Conservation (phyloP, 2,329 filamentous ascomycete species). For the Albophoma yamanashiensis region DNA sequence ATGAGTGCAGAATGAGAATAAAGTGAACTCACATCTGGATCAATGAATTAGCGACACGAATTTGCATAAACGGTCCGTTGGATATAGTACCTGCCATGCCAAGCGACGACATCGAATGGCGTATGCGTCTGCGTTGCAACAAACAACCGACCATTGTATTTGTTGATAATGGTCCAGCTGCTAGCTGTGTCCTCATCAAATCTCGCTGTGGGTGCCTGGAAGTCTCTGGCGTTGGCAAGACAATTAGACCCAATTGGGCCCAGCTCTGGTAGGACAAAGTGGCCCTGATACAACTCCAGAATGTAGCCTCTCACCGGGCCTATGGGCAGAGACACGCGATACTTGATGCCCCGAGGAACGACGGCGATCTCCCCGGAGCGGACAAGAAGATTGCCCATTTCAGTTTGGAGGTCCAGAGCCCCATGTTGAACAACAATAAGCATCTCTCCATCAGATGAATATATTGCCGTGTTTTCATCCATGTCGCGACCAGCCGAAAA, state of each 20-base stretch:
- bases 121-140: slow-evolving; percentile 54
- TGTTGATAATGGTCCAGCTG: slow-evolving; percentile 40
- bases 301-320: slow-evolving; percentile 62
- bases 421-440: slow-evolving; percentile 69
- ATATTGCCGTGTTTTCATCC: slow-evolving; percentile 64
- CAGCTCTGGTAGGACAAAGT: slow-evolving; percentile 61
- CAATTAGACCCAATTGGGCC: slow-evolving; percentile 65
- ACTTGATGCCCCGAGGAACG: slow-evolving; percentile 63
- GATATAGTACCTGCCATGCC: slow-evolving; percentile 56
- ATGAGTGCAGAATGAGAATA: neutral
- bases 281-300: slow-evolving; percentile 61
- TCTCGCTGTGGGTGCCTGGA: slow-evolving; percentile 58
- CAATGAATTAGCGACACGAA: neutral
- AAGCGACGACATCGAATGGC: slow-evolving; percentile 70
- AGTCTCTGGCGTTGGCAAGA: slow-evolving; percentile 66
- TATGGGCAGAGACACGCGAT: slow-evolving; percentile 55
- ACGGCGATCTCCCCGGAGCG: slow-evolving; percentile 69
- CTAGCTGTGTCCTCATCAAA: slow-evolving; percentile 43
- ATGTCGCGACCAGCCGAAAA: slow-evolving; percentile 73
- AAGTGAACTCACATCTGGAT: neutral
- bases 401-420: slow-evolving; percentile 63
- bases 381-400: slow-evolving; percentile 62
- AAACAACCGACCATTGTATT: slow-evolving; percentile 58
- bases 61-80: neutral
- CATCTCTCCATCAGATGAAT: slow-evolving; percentile 73